A percentile compares a stretch with the other conserved stretches of the same genome.
Conservation (phyloP, 345 rosid genomes). For the Mercurialis annua region DNA sequence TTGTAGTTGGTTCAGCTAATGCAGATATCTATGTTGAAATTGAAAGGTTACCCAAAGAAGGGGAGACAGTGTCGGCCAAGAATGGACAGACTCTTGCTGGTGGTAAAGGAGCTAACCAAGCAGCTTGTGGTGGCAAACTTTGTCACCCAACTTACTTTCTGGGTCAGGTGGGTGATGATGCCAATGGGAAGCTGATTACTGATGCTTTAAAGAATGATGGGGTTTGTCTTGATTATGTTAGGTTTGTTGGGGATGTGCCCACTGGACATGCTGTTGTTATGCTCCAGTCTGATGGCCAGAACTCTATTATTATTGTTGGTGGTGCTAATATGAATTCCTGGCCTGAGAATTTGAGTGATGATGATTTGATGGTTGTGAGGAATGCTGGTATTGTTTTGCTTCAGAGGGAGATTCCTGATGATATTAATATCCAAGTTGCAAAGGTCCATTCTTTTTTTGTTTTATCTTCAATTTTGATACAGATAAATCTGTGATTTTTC, state of each 20-base stretch:
- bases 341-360: constrained; percentile 54
- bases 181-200: constrained; percentile 63
- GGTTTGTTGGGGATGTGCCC: constrained; percentile 44
- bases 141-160: constrained; percentile 73
- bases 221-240: constrained; percentile 56
- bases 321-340: constrained; percentile 84
- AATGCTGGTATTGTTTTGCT: constrained; percentile 86
- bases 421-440: constrained; percentile 82
- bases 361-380: constrained; percentile 59
- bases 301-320: constrained; percentile 89
- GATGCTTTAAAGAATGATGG: constrained; percentile 62
- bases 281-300: constrained; percentile 86
- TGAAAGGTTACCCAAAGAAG: constrained; percentile 67
- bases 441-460: constrained; percentile 39
- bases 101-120: constrained; percentile 96
- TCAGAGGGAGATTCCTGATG: constrained; percentile 94
- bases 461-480: too few species aligned
- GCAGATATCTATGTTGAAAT: constrained; percentile 84
- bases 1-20: constrained; percentile 90
- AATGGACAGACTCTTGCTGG: constrained; percentile 77
- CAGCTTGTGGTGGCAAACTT: constrained; percentile 76
- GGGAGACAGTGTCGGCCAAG: constrained; percentile 82
- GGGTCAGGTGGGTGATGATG: constrained; percentile 83
- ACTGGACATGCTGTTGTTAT: constrained; percentile 98
- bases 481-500: background rate